Evolutionary conservation across 495 filamentous ascomycete species (phyloP), one percentile per base, ranked within the genome.

Genomic region (Trypethelium eluteriae): DNA sequence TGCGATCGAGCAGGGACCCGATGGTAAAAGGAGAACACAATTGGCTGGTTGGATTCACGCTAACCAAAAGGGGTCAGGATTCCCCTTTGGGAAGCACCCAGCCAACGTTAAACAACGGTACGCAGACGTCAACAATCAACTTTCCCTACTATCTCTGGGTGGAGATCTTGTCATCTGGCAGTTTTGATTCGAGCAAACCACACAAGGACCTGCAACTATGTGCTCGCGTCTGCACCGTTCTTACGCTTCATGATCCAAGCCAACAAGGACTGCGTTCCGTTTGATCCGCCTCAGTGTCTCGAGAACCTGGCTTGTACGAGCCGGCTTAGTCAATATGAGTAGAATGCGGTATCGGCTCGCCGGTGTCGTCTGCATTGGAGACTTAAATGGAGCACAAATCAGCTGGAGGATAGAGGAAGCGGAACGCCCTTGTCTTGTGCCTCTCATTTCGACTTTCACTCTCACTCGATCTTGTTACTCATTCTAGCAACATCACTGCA

Each of bases 61-160:
- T 53, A 53, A 18, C 49, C 49, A 18, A 53, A 53, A 53, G 49
- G 49, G 49, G 49, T 18, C 49, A 53, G 7, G 16, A 53, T 53
- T 53, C 49, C 49, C 49, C 49, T 53, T 53, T 53, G 7, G 49
- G 49, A 53, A 53, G 49, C 25, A 53, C 49, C 49, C 16, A 18
- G 3, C 49, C 49, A 18, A 53, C 25, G 49, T 18, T 18, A 6
- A 53, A 53, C 49, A 53, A 9, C 25, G 49, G 49, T 3, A 53
- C 49, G 49, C 49, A 53, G 49, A 53, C 49, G 49, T 53, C 49
- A 53, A 53, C 16, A 18, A 53, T 53, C 49, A 53, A 53, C 3
- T 18, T 10, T 18, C 49, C 49, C 49, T 53, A 18, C 49, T 53
- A 18, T 18, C 5, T 16, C 12, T 53, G 49, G 49, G 14, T 53